Conservation (phyloP, 768 basidiomycete genomes). For the Austroboletus eburneus region DNA sequence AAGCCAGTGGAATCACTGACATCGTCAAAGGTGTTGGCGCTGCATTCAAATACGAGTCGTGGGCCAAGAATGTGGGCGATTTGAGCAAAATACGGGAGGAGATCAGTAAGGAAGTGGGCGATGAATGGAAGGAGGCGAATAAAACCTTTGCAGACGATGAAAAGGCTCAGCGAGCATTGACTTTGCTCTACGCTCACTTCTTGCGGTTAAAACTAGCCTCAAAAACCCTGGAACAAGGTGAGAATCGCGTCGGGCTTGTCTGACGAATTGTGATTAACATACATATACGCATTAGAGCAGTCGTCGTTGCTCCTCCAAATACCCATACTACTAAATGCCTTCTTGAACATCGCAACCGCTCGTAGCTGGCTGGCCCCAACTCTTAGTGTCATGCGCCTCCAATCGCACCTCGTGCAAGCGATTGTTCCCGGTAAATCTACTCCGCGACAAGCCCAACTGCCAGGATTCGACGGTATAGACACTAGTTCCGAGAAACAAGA, state of each 20-base stretch:
- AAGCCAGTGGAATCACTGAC: slow-evolving; percentile 70
- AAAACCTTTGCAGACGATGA: slow-evolving; percentile 37
- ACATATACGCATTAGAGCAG: slow-evolving; percentile 63
- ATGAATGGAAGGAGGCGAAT: slow-evolving; percentile 52
- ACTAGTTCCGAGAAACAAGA: slow-evolving; percentile 25
- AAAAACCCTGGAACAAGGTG: slow-evolving; percentile 59
- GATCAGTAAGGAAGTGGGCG: slow-evolving; percentile 45
- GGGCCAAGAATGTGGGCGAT: slow-evolving; percentile 31
- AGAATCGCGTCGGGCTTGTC: slow-evolving; percentile 17
- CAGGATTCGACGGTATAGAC: slow-evolving; percentile 52
- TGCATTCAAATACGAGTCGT: slow-evolving; percentile 58
- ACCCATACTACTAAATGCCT: slow-evolving; percentile 69
- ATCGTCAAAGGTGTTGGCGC: slow-evolving; percentile 67
- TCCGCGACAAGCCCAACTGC: slow-evolving; percentile 67
- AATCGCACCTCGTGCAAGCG: slow-evolving; percentile 82
- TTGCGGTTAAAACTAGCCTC: slow-evolving; percentile 58
- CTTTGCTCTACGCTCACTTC: slow-evolving; percentile 82
- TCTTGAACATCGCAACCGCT: slow-evolving; percentile 77
- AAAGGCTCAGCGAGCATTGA: slow-evolving; percentile 47
- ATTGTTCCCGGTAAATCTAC: slow-evolving; percentile 51
- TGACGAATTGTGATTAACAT: background rate
- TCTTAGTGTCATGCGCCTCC: slow-evolving; percentile 73
- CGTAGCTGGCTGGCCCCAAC: slow-evolving; percentile 89
- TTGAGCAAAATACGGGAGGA: slow-evolving; percentile 49
- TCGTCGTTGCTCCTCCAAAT: slow-evolving; percentile 62